Evolutionary conservation across 148 eudicot genomes (phyloP), one percentile per base, ranked within the genome.

Genomic region (Cornus controversa): DNA sequence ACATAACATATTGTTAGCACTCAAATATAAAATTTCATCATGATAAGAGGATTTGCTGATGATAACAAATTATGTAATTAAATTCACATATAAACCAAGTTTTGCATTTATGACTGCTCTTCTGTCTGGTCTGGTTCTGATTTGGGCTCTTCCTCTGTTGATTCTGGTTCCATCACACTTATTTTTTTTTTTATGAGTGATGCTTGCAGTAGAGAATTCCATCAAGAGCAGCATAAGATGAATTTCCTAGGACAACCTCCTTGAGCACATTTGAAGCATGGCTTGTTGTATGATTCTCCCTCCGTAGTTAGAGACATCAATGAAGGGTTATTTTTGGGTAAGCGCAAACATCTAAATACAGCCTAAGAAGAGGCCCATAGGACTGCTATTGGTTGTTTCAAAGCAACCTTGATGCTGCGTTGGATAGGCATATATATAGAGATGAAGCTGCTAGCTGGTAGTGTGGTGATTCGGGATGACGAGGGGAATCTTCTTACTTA

Each of bases 171-270:
- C n/a, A n/a, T n/a, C n/a, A n/a, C n/a, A n/a, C n/a, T n/a, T n/a
- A n/a, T n/a, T n/a, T n/a, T n/a, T 31, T 31, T 31, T 31, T 31
- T 5, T 31, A 0, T 31, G 34, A 96, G 73, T 96, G 99, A 79
- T 82, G 85, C 79, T 78, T 96, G 77, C 99, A 96, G 72, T 96
- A 96, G 31, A 93, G 90, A 67, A 96, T 75, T 2, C 99, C 99
- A 74, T 96, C 94, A 15, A 96, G 87, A 22, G 98, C 85, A 62
- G 99, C 99, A 47, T 96, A 96, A 2, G 94, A 89, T 64, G 99
- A 90, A 80, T 93, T 97, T 36, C 98, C 93, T 5, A 96, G 89
- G 84, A 66, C 99, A 96, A 18, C 98, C 98, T 71, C 95, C 99
- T 36, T 85, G 85, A 16, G 97, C 97, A 83, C 99, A 96, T 84